These are phyloP conservation scores for Naganishia antarctica DNA, from an alignment of 768 basidiomycete species.

Conservation along the genomic window DNA sequence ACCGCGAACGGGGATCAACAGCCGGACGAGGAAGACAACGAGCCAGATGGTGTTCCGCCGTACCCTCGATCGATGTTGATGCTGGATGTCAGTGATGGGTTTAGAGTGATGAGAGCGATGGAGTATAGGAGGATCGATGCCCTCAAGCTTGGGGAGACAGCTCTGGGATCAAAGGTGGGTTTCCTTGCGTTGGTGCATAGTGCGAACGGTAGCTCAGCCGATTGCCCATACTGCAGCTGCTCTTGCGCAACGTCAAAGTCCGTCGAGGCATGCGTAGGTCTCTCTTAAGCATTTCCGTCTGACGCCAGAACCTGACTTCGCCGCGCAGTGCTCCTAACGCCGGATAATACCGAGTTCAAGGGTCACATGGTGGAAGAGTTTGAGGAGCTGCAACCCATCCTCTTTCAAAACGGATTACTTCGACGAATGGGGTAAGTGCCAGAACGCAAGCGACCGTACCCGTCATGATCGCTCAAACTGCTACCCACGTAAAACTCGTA, in stretches of 20 bases:
- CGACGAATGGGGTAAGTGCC: slow-evolving; percentile 65
- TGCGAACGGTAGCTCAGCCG: neutral
- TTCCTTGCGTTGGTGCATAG: neutral
- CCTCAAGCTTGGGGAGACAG: slow-evolving; percentile 68
- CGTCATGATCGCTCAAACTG: too few species aligned
- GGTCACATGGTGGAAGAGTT: slow-evolving; percentile 61
- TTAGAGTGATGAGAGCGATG: slow-evolving; percentile 63
- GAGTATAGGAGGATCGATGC: slow-evolving; percentile 68
- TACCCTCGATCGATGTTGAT: slow-evolving; percentile 76
- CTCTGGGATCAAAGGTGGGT: slow-evolving; percentile 74
- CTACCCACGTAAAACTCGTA: neutral
- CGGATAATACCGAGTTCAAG: slow-evolving; percentile 54
- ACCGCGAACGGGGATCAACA: slow-evolving; percentile 32
- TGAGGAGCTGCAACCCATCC: slow-evolving; percentile 57
- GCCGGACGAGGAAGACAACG: slow-evolving; percentile 53
- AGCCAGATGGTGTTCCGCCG: slow-evolving; percentile 61
- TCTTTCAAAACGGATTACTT: slow-evolving; percentile 63
- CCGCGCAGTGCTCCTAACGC: slow-evolving; percentile 65
- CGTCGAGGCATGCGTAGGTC: slow-evolving; percentile 57
- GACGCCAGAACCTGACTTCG: neutral
- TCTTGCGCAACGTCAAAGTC: slow-evolving; percentile 65
- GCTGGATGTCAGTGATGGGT: slow-evolving; percentile 75
- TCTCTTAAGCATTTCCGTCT: neutral
- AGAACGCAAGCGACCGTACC: too few species aligned
- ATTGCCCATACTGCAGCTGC: slow-evolving; percentile 53